A percentile compares a stretch with the other conserved stretches of the same genome.
phyloP scores from a whole-genome alignment of 1,284 basidiomycete genomes.

The Boletus sp. region DNA sequence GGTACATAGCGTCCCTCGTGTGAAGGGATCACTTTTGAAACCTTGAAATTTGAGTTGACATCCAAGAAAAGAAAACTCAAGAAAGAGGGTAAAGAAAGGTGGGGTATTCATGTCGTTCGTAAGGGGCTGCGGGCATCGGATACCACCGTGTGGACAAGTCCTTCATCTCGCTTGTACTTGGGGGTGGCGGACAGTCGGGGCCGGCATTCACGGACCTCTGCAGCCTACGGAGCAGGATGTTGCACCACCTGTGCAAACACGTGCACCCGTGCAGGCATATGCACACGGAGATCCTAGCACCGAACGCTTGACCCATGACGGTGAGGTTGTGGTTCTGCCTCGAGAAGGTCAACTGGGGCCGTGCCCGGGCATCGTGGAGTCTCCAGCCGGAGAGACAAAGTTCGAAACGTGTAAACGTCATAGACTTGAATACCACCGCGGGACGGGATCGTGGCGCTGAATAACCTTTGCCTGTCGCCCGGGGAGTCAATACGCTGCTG shows the following conservation, averaged over 20 bases:
- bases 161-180: slow-evolving; percentile 5
- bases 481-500: slow-evolving; percentile 8
- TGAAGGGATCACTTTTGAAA: not conserved
- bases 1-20: slow-evolving; percentile 1
- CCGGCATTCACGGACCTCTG: not conserved
- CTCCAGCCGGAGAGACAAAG: slow-evolving; percentile 26
- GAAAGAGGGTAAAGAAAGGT: not conserved
- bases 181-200: not conserved
- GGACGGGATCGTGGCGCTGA: not conserved
- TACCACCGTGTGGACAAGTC: slow-evolving; percentile 5
- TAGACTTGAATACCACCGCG: slow-evolving; percentile 8
- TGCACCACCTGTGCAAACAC: slow-evolving; percentile 19
- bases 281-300: slow-evolving; percentile 22
- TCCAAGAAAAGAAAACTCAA: not conserved
- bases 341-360: slow-evolving; percentile 24
- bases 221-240: slow-evolving; percentile 10
- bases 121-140: not conserved
- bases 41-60: not conserved
- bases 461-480: not conserved
- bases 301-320: slow-evolving; percentile 28
- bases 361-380: slow-evolving; percentile 22
- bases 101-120: not conserved
- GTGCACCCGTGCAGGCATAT: slow-evolving; percentile 27
- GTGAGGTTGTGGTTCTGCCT: slow-evolving; percentile 27
- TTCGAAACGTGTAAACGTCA: slow-evolving; percentile 30